Percentiles rank a stretch among this genome's conserved stretches.
These are phyloP conservation scores for Cladorrhinum samala DNA, from an alignment of 495 filamentous ascomycete species.

Conservation along the genomic window DNA sequence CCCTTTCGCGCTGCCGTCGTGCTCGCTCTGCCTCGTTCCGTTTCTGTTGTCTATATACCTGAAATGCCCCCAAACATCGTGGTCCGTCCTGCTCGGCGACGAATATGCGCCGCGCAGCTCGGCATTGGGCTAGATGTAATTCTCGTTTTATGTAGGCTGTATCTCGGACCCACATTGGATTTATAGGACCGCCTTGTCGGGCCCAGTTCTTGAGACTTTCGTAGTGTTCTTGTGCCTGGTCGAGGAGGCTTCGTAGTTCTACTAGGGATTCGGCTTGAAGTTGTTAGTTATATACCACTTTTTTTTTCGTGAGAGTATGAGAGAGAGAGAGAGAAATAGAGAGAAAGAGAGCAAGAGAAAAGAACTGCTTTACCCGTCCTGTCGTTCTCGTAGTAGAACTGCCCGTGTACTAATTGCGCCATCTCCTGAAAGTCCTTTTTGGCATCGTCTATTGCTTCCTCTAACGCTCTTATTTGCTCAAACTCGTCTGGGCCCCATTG, in stretches of 20 bases:
- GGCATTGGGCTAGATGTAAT: slow-evolving; percentile 44
- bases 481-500: slow-evolving; percentile 45
- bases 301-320: too few relatives aligned
- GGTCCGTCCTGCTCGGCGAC: slow-evolving; percentile 26
- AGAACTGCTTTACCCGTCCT: too few relatives aligned
- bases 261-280: slow-evolving; percentile 37
- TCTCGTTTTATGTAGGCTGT: slow-evolving; percentile 31
- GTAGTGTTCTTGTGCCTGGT: slow-evolving; percentile 33
- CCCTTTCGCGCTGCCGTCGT: slow-evolving; percentile 8
- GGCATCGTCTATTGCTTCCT: slow-evolving; percentile 44
- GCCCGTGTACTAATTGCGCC: slow-evolving; percentile 38
- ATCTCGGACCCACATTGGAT: slow-evolving; percentile 39
- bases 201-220: slow-evolving; percentile 41
- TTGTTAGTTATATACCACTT: too few relatives aligned
- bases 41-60: slow-evolving; percentile 36
- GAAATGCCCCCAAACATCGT: slow-evolving; percentile 41
- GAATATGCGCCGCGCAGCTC: slow-evolving; percentile 41
- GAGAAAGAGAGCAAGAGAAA: slow-evolving; percentile 23
- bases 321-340: background rate
- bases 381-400: slow-evolving; percentile 45
- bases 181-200: slow-evolving; percentile 38
- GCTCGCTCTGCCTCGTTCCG: slow-evolving; percentile 16
- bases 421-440: slow-evolving; percentile 49
- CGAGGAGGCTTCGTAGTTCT: slow-evolving; percentile 34
- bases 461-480: slow-evolving; percentile 41